Conservation (phyloP, 1,284 basidiomycete species). For the Rhodotorula mucilaginosa region DNA sequence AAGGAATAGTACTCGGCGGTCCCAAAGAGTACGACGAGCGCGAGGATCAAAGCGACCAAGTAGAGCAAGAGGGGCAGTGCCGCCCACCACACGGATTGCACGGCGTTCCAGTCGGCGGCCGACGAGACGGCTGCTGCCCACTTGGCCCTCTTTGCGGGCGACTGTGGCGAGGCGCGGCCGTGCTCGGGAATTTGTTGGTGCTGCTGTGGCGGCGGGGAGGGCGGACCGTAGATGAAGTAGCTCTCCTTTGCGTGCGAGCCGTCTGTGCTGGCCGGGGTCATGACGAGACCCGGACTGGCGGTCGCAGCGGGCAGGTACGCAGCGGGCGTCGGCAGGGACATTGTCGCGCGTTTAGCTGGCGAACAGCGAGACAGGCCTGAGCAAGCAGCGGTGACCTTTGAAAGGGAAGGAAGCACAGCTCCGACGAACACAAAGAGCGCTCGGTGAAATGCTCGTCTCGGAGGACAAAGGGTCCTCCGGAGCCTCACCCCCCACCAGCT, state of each 20-base stretch:
- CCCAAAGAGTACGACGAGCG: constrained; percentile 6
- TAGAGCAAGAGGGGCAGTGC: constrained; percentile 18
- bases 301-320: neutral
- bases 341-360: neutral
- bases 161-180: no score
- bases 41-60: constrained; percentile 3
- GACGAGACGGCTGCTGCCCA: neutral
- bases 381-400: no score
- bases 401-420: no score
- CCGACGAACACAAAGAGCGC: no score
- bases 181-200: neutral
- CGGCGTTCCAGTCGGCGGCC: neutral
- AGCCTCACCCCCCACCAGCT: no score
- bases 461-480: no score
- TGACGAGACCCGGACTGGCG: neutral
- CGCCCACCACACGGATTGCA: constrained; percentile 20
- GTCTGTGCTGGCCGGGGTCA: neutral
- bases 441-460: no score
- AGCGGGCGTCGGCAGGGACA: neutral
- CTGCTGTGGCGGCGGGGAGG: neutral
- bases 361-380: no score
- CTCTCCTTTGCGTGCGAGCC: neutral
- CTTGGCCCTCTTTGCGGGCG: no score
- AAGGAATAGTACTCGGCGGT: neutral
- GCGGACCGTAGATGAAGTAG: neutral